Evolutionary conservation across 371 early-diverging fungal species (phyloP), one percentile per base, ranked within the genome.

Genomic region (Mucor sp.): DNA sequence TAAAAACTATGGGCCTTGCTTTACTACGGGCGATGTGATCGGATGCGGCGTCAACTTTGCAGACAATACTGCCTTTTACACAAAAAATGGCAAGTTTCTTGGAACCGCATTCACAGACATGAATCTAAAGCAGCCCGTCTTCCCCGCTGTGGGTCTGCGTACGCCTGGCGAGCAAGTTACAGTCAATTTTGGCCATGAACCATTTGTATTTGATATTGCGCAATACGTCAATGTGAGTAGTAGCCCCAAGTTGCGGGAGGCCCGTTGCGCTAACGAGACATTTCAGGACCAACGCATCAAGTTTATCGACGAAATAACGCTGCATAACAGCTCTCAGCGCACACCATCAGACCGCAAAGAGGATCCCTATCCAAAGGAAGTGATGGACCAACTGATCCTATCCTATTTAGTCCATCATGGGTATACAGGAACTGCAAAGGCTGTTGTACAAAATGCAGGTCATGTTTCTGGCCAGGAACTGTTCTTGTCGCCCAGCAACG

Each of bases 1-100:
- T 21, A 78, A 88, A 28, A 74, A 82, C 11, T 99, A 91, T 72
- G 99, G 99, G 0, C 99, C 98, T 14, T 87, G 86, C 7, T 99
- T 91, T 68, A 89, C 92, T 19, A 96, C 95, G 0, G 95, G 94
- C 17, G 99, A 99, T 76, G 85, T 89, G 0, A 88, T 97, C 55
- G 99, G 99, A 1, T 98, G 98, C 74, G 90, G 96, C 21, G 78
- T 99, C 41, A 93, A 98, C 78, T 95, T 96, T 78, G 69, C 83
- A 27, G 85, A 82, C 55, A 84, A 76, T 60, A 85, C 91, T 3
- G 85, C 92, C 2, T 96, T 95, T 68, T 99, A 91, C 78, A 96
- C 97, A 15, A 96, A 94, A 72, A 97, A 97, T 72, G 99, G 99
- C 5, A 80, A 85, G 7, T 82, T 84, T 68, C 85, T 97, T 27